These are phyloP conservation scores for Acephala macrosclerotiorum DNA, from an alignment of 2,329 filamentous ascomycete species.

Conservation along the genomic window DNA sequence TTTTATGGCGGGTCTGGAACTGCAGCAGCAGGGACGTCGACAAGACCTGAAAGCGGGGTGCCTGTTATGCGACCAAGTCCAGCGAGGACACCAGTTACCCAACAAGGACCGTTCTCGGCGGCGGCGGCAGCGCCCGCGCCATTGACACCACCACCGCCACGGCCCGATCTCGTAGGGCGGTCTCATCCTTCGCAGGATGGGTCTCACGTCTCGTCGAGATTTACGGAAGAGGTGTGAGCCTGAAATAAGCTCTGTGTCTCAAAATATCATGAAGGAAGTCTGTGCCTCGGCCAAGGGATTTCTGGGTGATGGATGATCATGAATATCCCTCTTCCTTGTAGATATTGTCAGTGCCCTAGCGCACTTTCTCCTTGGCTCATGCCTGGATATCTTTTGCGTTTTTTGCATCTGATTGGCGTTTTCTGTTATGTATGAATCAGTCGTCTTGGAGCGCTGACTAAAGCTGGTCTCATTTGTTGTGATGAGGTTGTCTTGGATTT, in stretches of 20 bases:
- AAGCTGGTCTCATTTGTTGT: constrained; percentile 36
- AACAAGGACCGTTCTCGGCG: constrained; percentile 55
- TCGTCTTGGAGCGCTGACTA: constrained; percentile 29
- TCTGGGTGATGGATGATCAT: constrained; percentile 31
- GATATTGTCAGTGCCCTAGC: constrained; percentile 25
- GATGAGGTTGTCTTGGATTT: constrained; percentile 23
- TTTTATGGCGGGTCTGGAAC: constrained; percentile 45
- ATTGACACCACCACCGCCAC: constrained; percentile 31
- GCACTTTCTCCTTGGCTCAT: constrained; percentile 27
- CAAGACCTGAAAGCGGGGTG: constrained; percentile 57
- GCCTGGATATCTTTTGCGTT: constrained; percentile 25
- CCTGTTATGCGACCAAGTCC: constrained; percentile 71
- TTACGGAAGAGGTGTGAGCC: constrained; percentile 49
- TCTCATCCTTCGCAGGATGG: constrained; percentile 54
- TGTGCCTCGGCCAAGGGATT: constrained; percentile 26
- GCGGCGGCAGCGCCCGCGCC: constrained; percentile 28
- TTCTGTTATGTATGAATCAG: constrained; percentile 36
- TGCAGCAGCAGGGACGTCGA: constrained; percentile 43
- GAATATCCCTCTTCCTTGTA: constrained; percentile 37
- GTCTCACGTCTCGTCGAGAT: constrained; percentile 49
- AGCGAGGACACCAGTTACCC: constrained; percentile 66
- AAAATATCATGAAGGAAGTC: constrained; percentile 12
- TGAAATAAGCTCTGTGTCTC: constrained; percentile 37
- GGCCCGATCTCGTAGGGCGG: constrained; percentile 47
- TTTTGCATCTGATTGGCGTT: constrained; percentile 41